Evolutionary conservation across 768 basidiomycete species (phyloP).

Genomic region (Tubosaeta sp.): DNA sequence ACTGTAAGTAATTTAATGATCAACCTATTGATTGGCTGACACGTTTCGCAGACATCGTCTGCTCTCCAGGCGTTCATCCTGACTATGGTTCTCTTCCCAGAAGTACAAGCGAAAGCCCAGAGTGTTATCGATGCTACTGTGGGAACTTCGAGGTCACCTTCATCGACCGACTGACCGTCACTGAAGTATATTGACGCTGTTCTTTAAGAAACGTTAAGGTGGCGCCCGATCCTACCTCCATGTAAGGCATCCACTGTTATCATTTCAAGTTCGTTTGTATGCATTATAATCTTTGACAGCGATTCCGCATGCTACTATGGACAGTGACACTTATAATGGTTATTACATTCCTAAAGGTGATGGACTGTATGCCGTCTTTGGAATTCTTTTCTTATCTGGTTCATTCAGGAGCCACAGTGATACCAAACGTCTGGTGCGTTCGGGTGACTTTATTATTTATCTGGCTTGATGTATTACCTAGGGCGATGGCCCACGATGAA

Average conservation of each 20-base stretch:
- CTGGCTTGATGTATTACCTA: not conserved
- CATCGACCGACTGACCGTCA: constrained; percentile 18
- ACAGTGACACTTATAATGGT: constrained; percentile 25
- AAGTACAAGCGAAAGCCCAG: constrained; percentile 27
- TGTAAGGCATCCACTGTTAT: constrained; percentile 11
- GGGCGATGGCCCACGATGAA: not conserved
- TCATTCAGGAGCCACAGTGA: constrained; percentile 17
- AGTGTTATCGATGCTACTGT: constrained; percentile 26
- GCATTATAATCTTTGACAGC: constrained; percentile 1
- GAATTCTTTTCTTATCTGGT: constrained; percentile 1
- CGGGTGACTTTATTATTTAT: not conserved
- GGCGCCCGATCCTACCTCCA: constrained; percentile 21
- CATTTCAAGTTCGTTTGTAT: not conserved
- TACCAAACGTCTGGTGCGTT: constrained; percentile 28
- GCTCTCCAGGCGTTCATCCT: constrained; percentile 30
- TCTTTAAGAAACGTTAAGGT: constrained; percentile 28
- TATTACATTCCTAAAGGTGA: constrained; percentile 2
- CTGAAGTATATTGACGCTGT: constrained; percentile 25
- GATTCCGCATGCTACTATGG: constrained; percentile 16
- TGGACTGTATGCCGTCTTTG: not conserved
- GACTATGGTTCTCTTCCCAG: constrained; percentile 33
- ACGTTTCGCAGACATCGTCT: constrained; percentile 18
- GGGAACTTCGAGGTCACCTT: constrained; percentile 24
- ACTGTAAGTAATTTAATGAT: constrained; percentile 7
- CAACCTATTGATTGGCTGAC: not conserved